Percentiles rank a stretch among this genome's conserved stretches.
Conservation (phyloP, 371 early-diverging fungal genomes). For the Funneliformis caledonium region DNA sequence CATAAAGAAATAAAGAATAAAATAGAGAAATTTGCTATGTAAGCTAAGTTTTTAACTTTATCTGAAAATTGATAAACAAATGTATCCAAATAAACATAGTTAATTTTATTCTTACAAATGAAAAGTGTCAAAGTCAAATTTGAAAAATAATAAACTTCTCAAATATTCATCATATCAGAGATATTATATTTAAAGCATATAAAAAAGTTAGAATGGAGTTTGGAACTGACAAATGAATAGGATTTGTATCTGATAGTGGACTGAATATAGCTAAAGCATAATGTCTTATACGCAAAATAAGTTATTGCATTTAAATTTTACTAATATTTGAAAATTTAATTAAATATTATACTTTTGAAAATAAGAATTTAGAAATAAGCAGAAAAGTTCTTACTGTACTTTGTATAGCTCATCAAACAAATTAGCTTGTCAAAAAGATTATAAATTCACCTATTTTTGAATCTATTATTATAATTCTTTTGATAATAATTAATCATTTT, state of each 20-base stretch:
- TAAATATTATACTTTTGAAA: too few species aligned
- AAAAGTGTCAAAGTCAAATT: neutral
- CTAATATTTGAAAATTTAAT: too few species aligned
- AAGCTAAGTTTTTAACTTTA: neutral
- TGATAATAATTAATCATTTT: neutral
- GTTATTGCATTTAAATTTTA: too few species aligned
- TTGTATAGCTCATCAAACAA: neutral
- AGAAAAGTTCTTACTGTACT: neutral
- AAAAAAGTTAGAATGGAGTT: neutral
- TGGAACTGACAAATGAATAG: neutral
- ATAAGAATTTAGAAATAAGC: too few species aligned
- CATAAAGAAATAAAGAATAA: neutral
- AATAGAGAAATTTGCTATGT: neutral
- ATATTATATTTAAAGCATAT: neutral
- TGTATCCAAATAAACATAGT: neutral
- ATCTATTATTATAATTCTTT: neutral
- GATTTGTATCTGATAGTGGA: conserved; percentile 2
- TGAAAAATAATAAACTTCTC: neutral
- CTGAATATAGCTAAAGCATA: neutral
- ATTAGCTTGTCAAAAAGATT: neutral
- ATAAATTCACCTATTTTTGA: neutral
- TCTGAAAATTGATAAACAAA: neutral
- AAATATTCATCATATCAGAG: neutral
- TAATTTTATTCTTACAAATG: conserved; percentile 12
- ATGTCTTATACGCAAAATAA: neutral